These are phyloP conservation scores for Coemansia sp. DNA, from an alignment of 192 early-diverging fungal genomes.

Conservation along the genomic window DNA sequence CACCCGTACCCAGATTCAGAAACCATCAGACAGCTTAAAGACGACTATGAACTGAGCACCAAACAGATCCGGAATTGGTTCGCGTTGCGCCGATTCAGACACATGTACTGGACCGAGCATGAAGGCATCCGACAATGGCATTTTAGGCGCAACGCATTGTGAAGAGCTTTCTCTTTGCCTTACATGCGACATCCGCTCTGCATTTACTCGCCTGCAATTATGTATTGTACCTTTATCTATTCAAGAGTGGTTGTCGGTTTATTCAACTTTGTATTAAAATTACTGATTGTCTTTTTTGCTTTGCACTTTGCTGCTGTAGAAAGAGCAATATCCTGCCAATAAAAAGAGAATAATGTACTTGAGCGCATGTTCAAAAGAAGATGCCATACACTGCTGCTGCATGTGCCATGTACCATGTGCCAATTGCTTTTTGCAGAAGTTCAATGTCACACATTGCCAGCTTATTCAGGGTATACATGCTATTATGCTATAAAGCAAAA, in stretches of 20 bases:
- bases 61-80: conserved; percentile 52
- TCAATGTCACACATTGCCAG: not conserved
- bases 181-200: not conserved
- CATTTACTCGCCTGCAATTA: conserved; percentile 7
- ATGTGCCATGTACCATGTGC: not conserved
- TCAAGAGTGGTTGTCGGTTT: not conserved
- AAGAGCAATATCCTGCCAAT: not conserved
- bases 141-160: conserved; percentile 19
- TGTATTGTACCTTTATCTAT: conserved; percentile 6
- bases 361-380: not conserved
- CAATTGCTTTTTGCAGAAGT: conserved; percentile 1
- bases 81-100: conserved; percentile 35
- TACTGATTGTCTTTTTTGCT: not conserved
- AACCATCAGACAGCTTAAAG: conserved; percentile 16
- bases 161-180: not conserved
- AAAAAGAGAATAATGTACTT: not conserved
- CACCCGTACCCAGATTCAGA: conserved; percentile 29
- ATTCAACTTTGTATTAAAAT: conserved; percentile 1
- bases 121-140: conserved; percentile 26
- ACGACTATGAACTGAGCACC: conserved; percentile 15
- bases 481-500: not conserved
- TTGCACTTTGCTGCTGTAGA: not conserved
- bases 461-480: not conserved
- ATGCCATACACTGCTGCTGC: conserved; percentile 4
- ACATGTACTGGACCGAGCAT: conserved; percentile 18